Evolutionary conservation across 2,329 filamentous ascomycete species (phyloP), one percentile per base, ranked within the genome.

Genomic region (Madurella fahalii): DNA sequence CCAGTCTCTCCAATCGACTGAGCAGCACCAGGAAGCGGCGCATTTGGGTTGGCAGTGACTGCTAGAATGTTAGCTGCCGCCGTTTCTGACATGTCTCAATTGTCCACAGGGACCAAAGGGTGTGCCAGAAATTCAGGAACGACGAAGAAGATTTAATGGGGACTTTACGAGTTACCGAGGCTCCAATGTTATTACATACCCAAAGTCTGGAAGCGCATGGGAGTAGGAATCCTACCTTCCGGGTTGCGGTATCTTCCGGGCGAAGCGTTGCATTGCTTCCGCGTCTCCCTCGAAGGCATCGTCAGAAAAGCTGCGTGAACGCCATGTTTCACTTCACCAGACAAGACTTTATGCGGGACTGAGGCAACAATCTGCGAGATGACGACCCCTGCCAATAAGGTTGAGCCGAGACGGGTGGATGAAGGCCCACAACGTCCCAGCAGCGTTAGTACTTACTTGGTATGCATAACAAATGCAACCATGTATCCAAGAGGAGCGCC

Each of bases 21-120:
- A 8, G 43, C 53, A 13, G 44, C 43, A 8, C 53, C 53, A 1
- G 40, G 5, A 1, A 55, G 43, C 18, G 44, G 53, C n/a, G 48
- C 48, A 40, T 55, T 40, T 2, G 48, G 43, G 20, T 44, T 25
- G 40, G n/a, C 11, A 9, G 25, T 16, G n/a, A 20, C 3, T 9
- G 13, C 41, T 13, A 7, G 16, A 12, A 20, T 20, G 40, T 16
- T 5, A 15, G 40, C 40, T 17, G 40, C 9, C 20, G 20, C 13
- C 7, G 17, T 13, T 30, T 20, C 20, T 25, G 12, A 43, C 18
- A 43, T 37, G 34, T 11, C 9, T 37, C 25, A 25, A 25, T 25
- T 25, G 25, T 25, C 25, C 25, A 25, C 25, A 25, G 7, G 25
- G 25, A 25, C 25, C 25, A 25, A 25, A 25, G 25, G 25, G 25